Percentiles rank a stretch among this genome's conserved stretches.
phyloP scores from a whole-genome alignment of 2,329 filamentous ascomycete species.

The Xylaria arbuscula region DNA sequence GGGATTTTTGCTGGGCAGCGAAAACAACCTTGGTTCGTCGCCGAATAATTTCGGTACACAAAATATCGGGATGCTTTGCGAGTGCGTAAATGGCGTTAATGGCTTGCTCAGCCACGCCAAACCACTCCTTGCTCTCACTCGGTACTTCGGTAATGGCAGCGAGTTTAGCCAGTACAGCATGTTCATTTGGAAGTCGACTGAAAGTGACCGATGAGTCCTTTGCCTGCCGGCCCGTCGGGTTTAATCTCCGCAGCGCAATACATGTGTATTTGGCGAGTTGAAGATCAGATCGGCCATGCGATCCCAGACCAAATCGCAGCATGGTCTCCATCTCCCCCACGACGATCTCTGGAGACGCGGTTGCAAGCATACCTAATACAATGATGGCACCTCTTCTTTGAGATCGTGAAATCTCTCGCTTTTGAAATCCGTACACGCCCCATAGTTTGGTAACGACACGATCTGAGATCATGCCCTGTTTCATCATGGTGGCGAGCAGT shows the following conservation, averaged over 20 bases:
- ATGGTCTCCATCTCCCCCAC: slow-evolving; percentile 96
- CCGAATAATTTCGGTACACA: slow-evolving; percentile 91
- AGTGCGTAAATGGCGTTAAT: slow-evolving; percentile 95
- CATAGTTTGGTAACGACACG: slow-evolving; percentile 91
- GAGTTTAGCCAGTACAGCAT: slow-evolving; percentile 83
- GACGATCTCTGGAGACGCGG: slow-evolving; percentile 91
- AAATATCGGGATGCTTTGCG: slow-evolving; percentile 90
- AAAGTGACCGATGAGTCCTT: slow-evolving; percentile 77
- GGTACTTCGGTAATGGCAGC: slow-evolving; percentile 86
- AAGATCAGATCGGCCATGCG: slow-evolving; percentile 82
- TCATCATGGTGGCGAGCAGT: slow-evolving; percentile 97
- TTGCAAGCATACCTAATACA: slow-evolving; percentile 93
- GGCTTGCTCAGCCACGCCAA: slow-evolving; percentile 93
- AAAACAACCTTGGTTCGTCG: slow-evolving; percentile 89
- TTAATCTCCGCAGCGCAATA: slow-evolving; percentile 90
- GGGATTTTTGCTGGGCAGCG: slow-evolving; percentile 56
- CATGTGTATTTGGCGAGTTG: slow-evolving; percentile 95
- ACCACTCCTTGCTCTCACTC: slow-evolving; percentile 95
- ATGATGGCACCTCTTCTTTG: slow-evolving; percentile 95
- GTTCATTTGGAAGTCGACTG: slow-evolving; percentile 88
- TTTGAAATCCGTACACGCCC: slow-evolving; percentile 97
- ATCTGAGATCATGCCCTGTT: slow-evolving; percentile 85
- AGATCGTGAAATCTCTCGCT: slow-evolving; percentile 88
- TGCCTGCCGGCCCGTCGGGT: slow-evolving; percentile 81
- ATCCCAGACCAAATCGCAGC: slow-evolving; percentile 87